Conservation (phyloP, 306 rosid genomes). For the Corylus heterophylla region DNA sequence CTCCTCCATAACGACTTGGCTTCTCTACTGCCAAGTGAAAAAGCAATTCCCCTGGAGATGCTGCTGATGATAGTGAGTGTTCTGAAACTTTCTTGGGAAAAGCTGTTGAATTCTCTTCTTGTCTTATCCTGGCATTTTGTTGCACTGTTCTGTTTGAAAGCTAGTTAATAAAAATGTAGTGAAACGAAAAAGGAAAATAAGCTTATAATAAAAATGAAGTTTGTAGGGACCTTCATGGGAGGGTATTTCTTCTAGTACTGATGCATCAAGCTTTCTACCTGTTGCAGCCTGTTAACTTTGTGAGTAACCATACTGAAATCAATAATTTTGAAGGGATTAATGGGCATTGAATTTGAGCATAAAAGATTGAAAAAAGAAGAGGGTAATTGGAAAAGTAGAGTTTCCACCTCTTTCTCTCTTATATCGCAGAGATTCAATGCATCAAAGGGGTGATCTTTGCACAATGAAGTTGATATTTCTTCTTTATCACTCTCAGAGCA, state of each 20-base stretch:
- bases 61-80: conserved; percentile 53
- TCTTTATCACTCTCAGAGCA: conserved; percentile 56
- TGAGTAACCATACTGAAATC: conserved; percentile 36
- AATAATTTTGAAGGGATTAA: not conserved
- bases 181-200: not conserved
- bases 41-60: conserved; percentile 55
- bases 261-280: conserved; percentile 38
- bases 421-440: conserved; percentile 31
- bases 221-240: conserved; percentile 18
- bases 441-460: conserved; percentile 22
- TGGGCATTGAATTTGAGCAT: not conserved
- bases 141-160: conserved; percentile 31
- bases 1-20: conserved; percentile 18
- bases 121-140: conserved; percentile 22
- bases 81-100: conserved; percentile 48
- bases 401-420: conserved; percentile 46
- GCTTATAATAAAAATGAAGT: not conserved
- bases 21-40: conserved; percentile 39
- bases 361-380: not conserved
- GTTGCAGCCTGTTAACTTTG: conserved; percentile 58
- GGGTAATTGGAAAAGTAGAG: conserved; percentile 18
- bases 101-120: conserved; percentile 22
- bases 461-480: conserved; percentile 14
- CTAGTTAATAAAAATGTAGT: not conserved
- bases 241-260: conserved; percentile 34